Conservation (phyloP, 495 filamentous ascomycete genomes). For the Neurospora africana region DNA sequence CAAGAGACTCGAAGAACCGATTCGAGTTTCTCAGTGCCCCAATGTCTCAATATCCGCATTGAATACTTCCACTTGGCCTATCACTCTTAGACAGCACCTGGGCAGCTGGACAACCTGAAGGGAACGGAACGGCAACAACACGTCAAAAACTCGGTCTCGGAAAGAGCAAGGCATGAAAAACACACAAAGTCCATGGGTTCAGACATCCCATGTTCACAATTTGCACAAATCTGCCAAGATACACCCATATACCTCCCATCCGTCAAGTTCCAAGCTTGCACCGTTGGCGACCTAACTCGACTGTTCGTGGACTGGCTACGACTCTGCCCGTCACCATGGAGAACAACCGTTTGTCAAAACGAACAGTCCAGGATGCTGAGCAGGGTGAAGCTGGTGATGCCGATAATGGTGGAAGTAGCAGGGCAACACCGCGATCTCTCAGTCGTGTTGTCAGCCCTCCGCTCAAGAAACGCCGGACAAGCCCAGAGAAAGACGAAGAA, state of each 20-base stretch:
- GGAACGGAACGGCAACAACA: background rate
- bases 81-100: background rate
- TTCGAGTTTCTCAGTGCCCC: background rate
- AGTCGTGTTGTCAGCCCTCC: constrained; percentile 33
- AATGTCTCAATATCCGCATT: too few species aligned
- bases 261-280: background rate
- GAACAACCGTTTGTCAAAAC: background rate
- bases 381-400: background rate
- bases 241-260: background rate
- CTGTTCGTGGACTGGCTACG: background rate
- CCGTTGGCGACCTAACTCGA: background rate
- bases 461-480: constrained; percentile 19
- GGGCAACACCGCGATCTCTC: constrained; percentile 17
- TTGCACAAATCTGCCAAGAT: background rate
- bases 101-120: background rate
- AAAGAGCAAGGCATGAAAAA: background rate
- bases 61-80: background rate
- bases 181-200: background rate
- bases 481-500: background rate
- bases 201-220: background rate
- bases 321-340: background rate
- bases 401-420: background rate
- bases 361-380: background rate
- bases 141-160: background rate
- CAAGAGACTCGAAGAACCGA: background rate